Evolutionary conservation across 1,139 yeast species (phyloP), one percentile per base, ranked within the genome.

Genomic region (Pneumocystis sp.): DNA sequence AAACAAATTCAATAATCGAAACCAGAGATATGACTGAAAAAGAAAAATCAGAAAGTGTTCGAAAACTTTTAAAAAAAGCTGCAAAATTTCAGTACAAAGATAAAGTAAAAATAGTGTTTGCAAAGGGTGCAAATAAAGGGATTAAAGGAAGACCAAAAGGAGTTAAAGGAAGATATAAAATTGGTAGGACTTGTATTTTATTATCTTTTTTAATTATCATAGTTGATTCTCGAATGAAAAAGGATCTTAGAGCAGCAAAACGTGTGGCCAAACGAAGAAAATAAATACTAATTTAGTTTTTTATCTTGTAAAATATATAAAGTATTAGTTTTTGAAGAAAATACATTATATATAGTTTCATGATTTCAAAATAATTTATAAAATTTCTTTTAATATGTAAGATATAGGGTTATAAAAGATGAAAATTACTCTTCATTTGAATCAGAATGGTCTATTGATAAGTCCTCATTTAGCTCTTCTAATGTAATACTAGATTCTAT

Each of bases 181-280:
- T 59, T 59, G 44, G 61, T 59, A 21, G 21, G 19, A 2, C 31
- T 5, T 59, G 25, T 59, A 59, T 2, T 59, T 39, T 42, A 25
- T 42, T 21, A 39, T 59, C 2, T 39, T 31, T 39, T 59, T 50
- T 50, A 50, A 50, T 8, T 25, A 50, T 59, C 12, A 86, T 95
- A 98, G 97, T 93, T 71, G 99, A 93, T 77, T 97, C 97, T 80
- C 88, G 86, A 29, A 80, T 90, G 87, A 93, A 95, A 88, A 93
- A 93, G 76, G 99, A 93, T 77, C 91, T 87, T 79, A 82, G 98
- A 71, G 97, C 97, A 40, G 80, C 91, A 74, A 86, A 83, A 75
- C 85, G 97, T 74, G 87, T 91, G 70, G 87, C 90, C 37, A 93
- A 91, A 81, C 89, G 87, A 79, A 81, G 85, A 72, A 84, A 82